phyloP scores from a whole-genome alignment of 2,329 filamentous ascomycete genomes.

The Tolypocladium tropicale region DNA sequence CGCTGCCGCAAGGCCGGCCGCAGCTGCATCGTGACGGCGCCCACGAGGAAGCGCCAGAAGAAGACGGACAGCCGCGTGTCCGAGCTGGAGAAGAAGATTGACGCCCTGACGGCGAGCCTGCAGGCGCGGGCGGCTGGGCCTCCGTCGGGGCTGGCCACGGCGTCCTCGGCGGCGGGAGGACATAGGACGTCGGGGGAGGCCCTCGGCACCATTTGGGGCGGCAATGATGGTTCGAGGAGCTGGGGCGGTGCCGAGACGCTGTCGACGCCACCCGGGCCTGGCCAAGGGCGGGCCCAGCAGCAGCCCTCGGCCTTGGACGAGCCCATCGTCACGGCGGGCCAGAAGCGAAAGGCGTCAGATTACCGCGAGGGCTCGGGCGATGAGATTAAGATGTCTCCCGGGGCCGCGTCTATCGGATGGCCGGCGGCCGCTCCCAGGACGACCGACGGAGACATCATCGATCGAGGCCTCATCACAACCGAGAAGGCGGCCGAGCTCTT shows the following conservation, averaged over 20 bases:
- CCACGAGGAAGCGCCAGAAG: slow-evolving; percentile 71
- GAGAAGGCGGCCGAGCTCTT: slow-evolving; percentile 46
- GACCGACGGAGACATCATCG: slow-evolving; percentile 36
- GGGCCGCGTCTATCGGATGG: not conserved
- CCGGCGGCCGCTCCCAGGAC: not conserved
- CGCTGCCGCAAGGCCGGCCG: slow-evolving; percentile 75
- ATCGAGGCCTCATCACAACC: slow-evolving; percentile 47
- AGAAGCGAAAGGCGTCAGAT: slow-evolving; percentile 22
- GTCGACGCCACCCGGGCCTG: not conserved
- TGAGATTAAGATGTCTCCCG: not conserved
- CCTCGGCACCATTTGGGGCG: not conserved
- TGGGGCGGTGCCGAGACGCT: not conserved
- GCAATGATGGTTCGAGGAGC: not conserved
- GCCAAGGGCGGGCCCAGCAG: not conserved
- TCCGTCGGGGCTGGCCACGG: not conserved
- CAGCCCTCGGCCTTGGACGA: not conserved
- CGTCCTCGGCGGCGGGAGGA: not conserved
- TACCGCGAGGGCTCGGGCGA: slow-evolving; percentile 6
- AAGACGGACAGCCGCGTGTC: slow-evolving; percentile 85
- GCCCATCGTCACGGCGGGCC: slow-evolving; percentile 3
- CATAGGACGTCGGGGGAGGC: not conserved
- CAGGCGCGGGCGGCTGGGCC: slow-evolving; percentile 37
- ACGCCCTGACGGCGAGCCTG: slow-evolving; percentile 72
- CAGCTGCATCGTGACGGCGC: slow-evolving; percentile 66
- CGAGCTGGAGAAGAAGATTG: slow-evolving; percentile 87